Percentiles rank a stretch among this genome's conserved stretches.
phyloP scores from a whole-genome alignment of 2,329 filamentous ascomycete species.

The Ambrosiella beaveri region DNA sequence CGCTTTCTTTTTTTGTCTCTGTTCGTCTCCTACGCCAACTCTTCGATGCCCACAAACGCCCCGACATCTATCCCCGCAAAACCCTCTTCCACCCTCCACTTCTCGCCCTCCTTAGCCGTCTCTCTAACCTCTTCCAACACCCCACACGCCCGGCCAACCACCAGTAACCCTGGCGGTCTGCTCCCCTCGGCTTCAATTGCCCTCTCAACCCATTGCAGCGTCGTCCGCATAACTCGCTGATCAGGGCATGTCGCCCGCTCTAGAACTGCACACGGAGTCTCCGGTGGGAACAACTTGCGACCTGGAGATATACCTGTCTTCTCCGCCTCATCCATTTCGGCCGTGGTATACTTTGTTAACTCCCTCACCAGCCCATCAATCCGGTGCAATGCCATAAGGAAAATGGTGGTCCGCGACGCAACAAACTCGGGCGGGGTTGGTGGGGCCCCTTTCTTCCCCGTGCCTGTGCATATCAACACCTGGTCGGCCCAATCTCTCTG shows the following conservation, averaged over 20 bases:
- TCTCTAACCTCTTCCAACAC: conserved; percentile 38
- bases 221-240: conserved; percentile 81
- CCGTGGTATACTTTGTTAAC: conserved; percentile 32
- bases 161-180: conserved; percentile 71
- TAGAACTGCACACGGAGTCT: conserved; percentile 81
- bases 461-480: conserved; percentile 90
- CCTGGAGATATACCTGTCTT: neutral
- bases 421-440: conserved; percentile 70
- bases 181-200: conserved; percentile 83
- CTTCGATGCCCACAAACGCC: conserved; percentile 11
- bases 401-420: conserved; percentile 65
- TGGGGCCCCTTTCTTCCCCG: conserved; percentile 71
- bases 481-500: conserved; percentile 84
- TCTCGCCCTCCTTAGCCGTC: conserved; percentile 26
- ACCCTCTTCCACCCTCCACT: conserved; percentile 78
- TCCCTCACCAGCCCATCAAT: conserved; percentile 57
- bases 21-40: neutral
- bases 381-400: conserved; percentile 87
- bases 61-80: conserved; percentile 53
- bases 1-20: neutral
- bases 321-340: conserved; percentile 20
- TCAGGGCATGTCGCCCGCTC: conserved; percentile 89
- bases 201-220: conserved; percentile 56
- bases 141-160: conserved; percentile 71
- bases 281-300: conserved; percentile 45